Base-by-base conservation (phyloP, 176 grass and related monocot species). In the Saccharum officinarum region DNA sequence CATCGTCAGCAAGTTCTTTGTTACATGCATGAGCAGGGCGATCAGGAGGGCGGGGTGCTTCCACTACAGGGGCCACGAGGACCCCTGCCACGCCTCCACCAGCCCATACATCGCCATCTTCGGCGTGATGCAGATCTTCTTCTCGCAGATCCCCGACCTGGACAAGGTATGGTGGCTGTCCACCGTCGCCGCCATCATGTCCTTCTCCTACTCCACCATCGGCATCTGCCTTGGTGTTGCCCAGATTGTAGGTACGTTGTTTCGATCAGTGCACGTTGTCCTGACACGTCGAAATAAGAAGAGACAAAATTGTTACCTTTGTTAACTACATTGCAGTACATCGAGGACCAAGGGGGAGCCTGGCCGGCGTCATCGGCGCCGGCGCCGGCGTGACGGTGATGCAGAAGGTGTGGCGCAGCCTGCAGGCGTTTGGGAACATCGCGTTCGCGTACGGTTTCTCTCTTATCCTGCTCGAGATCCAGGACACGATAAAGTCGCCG, bases 401-500 rank as follows among this genome's bases (percentile, higher is more conserved):
- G 59, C 59, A 62, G 59, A 62, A 26, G 59, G 59, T 62, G 59
- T 62, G 59, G 59, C 59, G 59, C 3, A 62, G 59, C 59, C 59
- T 62, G n/a, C 59, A 62, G 59, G 59, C 59, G 0, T 62, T 62
- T 4, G 59, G 59, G 23, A 62, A 62, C 59, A 62, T 62, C 59
- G 59, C 59, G 59, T 62, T 62, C n/a, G 59, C 59, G 4, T 62
- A 62, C 10, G 59, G 59, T 5, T 62, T 62, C 59, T 62, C 59
- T 10, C 23, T 62, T 4, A 62, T 62, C 59, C 59, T 62, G n/a
- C 10, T 62, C 0, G 59, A 62, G 59, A 62, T 61, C 22, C 57
- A 61, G 91, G 93, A 98, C 87, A 93, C 95, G 1, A 64, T 98
- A 37, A 85, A 61, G 64, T 67, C 92, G 12, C 95, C 92, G 46